Evolutionary conservation across 208 protist genomes (phyloP), one percentile per base, ranked within the genome.

Genomic region (Trypanosoma congolense): DNA sequence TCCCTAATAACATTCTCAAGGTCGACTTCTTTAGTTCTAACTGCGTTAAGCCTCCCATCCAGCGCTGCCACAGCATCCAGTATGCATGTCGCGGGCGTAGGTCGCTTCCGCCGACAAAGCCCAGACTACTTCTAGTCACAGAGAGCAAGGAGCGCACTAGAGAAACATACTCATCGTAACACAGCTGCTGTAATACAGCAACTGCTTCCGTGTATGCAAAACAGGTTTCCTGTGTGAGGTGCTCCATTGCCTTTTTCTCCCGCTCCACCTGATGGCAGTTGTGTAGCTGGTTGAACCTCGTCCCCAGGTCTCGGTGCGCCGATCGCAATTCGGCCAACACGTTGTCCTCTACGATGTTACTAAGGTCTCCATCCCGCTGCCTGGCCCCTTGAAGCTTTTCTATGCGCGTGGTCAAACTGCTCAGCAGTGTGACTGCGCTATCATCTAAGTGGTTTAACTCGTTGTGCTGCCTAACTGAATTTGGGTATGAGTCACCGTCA

Each of bases 1-100:
- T 90, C 76, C 3, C 30, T 47, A 53, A 90, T 79, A 40, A 85
- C 64, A 2, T 57, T 56, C 49, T 87, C 74, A 8, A 87, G 60
- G 12, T 50, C 65, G 22, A 55, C 61, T 46, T 87, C 70, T 46
- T 76, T 76, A 35, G 53, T 62, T 1, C 59, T 66, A 0, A 74
- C 76, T 0, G 62, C 76, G 18, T 47, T 41, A n/a, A 73, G 64
- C 29, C 84, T 79, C n/a, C 65, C 56, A 48, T 83, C 79, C 4
- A 90, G 56, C 2, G 68, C 67, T 36, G 79, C 50, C 2, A 87
- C 66, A 0, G 70, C 70, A 43, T 86, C 71, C 29, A 82, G 40
- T 87, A 76, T 1, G 75, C 73, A 3, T 68, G 69, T 3, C 68
- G 77, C 1, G 86, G 56, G 5, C 83, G 63, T 24, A 87, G 48